Conservation (phyloP, 1,284 basidiomycete genomes). For the Rhodotorula sp. region DNA sequence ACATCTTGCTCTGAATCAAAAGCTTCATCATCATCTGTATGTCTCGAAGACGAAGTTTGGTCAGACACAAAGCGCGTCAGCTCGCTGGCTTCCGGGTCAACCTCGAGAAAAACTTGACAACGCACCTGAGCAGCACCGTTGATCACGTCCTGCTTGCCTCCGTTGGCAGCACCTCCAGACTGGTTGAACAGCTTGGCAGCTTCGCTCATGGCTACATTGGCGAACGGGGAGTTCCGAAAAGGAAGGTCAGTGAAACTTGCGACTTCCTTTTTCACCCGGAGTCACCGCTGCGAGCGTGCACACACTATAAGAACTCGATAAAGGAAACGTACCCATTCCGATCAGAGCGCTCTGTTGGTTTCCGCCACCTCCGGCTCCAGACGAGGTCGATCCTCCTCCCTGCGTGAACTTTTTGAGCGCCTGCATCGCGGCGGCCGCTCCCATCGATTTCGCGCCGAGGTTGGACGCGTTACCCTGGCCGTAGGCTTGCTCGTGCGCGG, state of each 20-base stretch:
- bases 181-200: constrained; percentile 44
- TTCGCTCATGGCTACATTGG: constrained; percentile 42
- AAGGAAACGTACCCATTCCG: constrained; percentile 17
- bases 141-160: constrained; percentile 48
- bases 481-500: constrained; percentile 42
- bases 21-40: constrained; percentile 46
- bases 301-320: not conserved
- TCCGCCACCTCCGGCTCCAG: constrained; percentile 20
- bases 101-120: not conserved
- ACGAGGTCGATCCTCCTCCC: not conserved
- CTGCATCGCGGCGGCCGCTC: constrained; percentile 38
- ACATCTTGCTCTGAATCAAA: constrained; percentile 39
- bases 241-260: too few relatives aligned
- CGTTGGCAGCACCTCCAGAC: constrained; percentile 46
- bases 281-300: too few relatives aligned
- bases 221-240: too few relatives aligned
- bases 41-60: too few relatives aligned
- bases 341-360: constrained; percentile 33
- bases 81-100: too few relatives aligned
- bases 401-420: constrained; percentile 40
- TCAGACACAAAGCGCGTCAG: not conserved
- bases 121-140: constrained; percentile 43
- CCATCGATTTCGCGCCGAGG: constrained; percentile 30
- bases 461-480: constrained; percentile 26
- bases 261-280: not conserved